These are phyloP conservation scores for Albugo candida DNA, from an alignment of 352 stramenopile species.

Conservation along the genomic window DNA sequence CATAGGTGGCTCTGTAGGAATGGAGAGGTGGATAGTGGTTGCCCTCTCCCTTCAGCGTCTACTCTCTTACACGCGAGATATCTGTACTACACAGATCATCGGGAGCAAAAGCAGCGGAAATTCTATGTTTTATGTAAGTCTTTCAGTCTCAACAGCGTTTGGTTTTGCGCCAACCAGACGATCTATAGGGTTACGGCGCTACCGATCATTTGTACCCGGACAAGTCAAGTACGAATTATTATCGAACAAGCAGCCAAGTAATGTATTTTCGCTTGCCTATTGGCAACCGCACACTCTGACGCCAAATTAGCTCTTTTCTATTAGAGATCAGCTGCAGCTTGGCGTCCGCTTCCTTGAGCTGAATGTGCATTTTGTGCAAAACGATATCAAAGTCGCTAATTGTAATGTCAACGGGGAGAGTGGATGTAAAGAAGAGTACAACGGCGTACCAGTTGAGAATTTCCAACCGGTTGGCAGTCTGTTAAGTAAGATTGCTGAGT, in stretches of 20 bases:
- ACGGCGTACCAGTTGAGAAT: slow-evolving; percentile 19
- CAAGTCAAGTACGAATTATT: not conserved
- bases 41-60: slow-evolving; percentile 49
- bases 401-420: slow-evolving; percentile 38
- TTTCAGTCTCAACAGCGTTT: slow-evolving; percentile 61
- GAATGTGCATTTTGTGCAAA: slow-evolving; percentile 61
- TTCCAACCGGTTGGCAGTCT: slow-evolving; percentile 14
- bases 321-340: slow-evolving; percentile 63
- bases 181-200: slow-evolving; percentile 25
- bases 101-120: slow-evolving; percentile 63
- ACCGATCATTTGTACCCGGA: not conserved
- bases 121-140: slow-evolving; percentile 38
- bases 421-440: slow-evolving; percentile 56
- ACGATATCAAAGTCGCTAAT: slow-evolving; percentile 39
- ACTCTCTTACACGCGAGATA: slow-evolving; percentile 37
- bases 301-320: slow-evolving; percentile 20
- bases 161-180: slow-evolving; percentile 36
- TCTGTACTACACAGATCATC: slow-evolving; percentile 46
- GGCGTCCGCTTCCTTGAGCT: slow-evolving; percentile 60
- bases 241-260: no score
- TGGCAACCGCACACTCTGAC: not conserved
- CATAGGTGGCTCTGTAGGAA: slow-evolving; percentile 24
- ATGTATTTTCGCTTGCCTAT: not conserved
- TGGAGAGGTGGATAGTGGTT: slow-evolving; percentile 31
- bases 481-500: slow-evolving; percentile 24